These are phyloP conservation scores for Endoconidiophora laricicola DNA, from an alignment of 2,329 filamentous ascomycete species.

Conservation along the genomic window DNA sequence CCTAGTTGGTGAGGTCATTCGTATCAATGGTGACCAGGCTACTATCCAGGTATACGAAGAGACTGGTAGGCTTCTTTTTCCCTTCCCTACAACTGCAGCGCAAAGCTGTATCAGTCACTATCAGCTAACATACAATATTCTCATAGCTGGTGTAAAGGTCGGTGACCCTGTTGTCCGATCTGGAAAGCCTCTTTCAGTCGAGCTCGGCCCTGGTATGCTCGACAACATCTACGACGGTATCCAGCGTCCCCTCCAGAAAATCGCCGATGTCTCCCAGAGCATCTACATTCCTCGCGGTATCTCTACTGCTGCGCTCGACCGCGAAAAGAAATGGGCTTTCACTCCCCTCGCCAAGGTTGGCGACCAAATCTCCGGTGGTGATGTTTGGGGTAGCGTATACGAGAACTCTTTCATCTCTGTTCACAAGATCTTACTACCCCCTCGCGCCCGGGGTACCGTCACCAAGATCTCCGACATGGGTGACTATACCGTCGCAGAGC, in stretches of 20 bases:
- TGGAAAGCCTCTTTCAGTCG: slow-evolving; percentile 90
- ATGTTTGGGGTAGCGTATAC: slow-evolving; percentile 86
- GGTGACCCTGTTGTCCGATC: slow-evolving; percentile 84
- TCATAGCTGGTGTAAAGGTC: slow-evolving; percentile 74
- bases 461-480: slow-evolving; percentile 80
- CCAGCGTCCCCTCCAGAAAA: slow-evolving; percentile 79
- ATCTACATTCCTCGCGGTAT: slow-evolving; percentile 98
- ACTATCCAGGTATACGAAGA: slow-evolving; percentile 99
- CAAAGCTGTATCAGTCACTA: not conserved
- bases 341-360: slow-evolving; percentile 82
- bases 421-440: slow-evolving; percentile 85
- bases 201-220: slow-evolving; percentile 90
- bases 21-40: slow-evolving; percentile 87
- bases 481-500: slow-evolving; percentile 83
- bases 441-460: slow-evolving; percentile 78
- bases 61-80: slow-evolving; percentile 48
- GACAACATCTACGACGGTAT: slow-evolving; percentile 99
- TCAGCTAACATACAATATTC: slow-evolving; percentile 9
- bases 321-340: slow-evolving; percentile 91
- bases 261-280: slow-evolving; percentile 58
- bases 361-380: slow-evolving; percentile 90
- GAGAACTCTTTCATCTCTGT: slow-evolving; percentile 91
- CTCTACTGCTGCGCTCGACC: slow-evolving; percentile 69
- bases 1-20: slow-evolving; percentile 93
- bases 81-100: not conserved